Percentiles rank a stretch among this genome's conserved stretches.
phyloP scores from a whole-genome alignment of 345 rosid species.

The Populus pruinosa region DNA sequence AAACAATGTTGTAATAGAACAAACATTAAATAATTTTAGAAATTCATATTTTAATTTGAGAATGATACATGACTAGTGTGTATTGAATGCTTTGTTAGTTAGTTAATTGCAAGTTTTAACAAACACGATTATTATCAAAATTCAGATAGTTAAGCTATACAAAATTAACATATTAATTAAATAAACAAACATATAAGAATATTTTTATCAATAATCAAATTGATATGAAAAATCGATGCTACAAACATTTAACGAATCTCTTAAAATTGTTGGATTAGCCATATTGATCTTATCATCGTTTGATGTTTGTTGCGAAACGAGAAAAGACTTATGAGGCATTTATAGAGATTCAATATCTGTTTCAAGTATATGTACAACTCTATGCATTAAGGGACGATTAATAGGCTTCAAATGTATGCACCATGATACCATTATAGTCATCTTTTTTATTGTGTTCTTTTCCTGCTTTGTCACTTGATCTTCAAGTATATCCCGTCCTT shows the following conservation, averaged over 20 bases:
- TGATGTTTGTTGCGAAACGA: background rate
- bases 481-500: background rate
- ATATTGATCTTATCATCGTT: too few relatives aligned
- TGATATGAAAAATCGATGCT: background rate
- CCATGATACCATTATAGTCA: background rate
- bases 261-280: too few relatives aligned
- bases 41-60: too few relatives aligned
- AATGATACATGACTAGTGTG: background rate
- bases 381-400: background rate
- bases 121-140: too few relatives aligned
- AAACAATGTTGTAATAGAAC: too few relatives aligned
- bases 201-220: background rate
- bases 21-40: too few relatives aligned
- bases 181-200: rapidly evolving
- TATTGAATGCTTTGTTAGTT: too few relatives aligned
- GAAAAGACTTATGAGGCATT: background rate
- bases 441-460: too few relatives aligned
- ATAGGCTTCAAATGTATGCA: background rate
- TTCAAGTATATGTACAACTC: background rate
- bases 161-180: too few relatives aligned
- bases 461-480: background rate
- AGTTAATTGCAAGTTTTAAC: too few relatives aligned
- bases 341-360: background rate
- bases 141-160: too few relatives aligned
- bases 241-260: too few relatives aligned